phyloP scores from a whole-genome alignment of 129 eudicot genomes.

The Gnaphalium uliginosum region DNA sequence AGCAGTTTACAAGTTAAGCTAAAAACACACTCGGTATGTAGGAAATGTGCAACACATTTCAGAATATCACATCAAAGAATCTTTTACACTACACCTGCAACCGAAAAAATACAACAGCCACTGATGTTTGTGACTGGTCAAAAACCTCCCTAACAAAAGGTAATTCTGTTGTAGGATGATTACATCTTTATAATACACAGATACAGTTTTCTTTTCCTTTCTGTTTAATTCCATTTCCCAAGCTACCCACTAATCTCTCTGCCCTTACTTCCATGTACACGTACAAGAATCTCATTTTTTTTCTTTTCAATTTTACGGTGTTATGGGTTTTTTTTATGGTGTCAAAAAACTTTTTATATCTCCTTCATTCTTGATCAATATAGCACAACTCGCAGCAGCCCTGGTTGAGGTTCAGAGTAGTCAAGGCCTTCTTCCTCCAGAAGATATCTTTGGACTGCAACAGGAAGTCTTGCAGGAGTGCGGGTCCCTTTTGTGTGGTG shows the following conservation, averaged over 20 bases:
- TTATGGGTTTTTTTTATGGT: slow-evolving; percentile 21
- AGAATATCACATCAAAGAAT: slow-evolving; percentile 14
- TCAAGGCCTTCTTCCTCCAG: slow-evolving; percentile 86
- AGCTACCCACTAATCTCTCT: slow-evolving; percentile 30
- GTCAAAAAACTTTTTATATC: slow-evolving; percentile 39
- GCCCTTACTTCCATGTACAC: slow-evolving; percentile 54
- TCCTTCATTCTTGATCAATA: slow-evolving; percentile 43
- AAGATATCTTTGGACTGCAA: slow-evolving; percentile 77
- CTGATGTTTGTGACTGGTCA: slow-evolving; percentile 19
- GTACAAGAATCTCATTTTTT: slow-evolving; percentile 37
- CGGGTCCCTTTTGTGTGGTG: slow-evolving; percentile 83
- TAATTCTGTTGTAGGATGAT: slow-evolving; percentile 29
- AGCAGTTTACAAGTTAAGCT: background rate
- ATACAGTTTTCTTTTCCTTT: slow-evolving; percentile 23
- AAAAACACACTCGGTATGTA: background rate
- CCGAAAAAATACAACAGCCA: slow-evolving; percentile 12
- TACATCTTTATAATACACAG: slow-evolving; percentile 47
- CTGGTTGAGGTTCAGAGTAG: slow-evolving; percentile 82
- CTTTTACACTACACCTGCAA: slow-evolving; percentile 20
- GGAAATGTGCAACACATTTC: background rate
- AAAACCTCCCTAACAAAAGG: slow-evolving; percentile 30
- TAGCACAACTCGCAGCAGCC: slow-evolving; percentile 78
- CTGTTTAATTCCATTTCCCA: slow-evolving; percentile 14
- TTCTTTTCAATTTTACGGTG: slow-evolving; percentile 16
- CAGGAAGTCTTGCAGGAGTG: slow-evolving; percentile 72